These are phyloP conservation scores for Auricularia auricula-judae DNA, from an alignment of 768 basidiomycete genomes.

Conservation along the genomic window DNA sequence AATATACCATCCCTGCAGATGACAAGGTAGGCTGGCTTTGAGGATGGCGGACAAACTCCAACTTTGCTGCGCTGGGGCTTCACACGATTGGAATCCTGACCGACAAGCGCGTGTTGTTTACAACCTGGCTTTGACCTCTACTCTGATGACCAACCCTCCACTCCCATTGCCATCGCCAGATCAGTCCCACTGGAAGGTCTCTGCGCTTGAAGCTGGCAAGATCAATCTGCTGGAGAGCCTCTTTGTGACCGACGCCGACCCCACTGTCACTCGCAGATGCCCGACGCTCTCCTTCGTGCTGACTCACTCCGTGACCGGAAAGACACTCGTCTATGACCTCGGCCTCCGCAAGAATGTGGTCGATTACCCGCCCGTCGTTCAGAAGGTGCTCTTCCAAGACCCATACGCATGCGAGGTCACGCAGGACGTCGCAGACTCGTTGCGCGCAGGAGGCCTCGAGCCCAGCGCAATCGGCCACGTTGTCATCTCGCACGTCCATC, in stretches of 20 bases:
- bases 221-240: constrained; percentile 26
- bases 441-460: constrained; percentile 8
- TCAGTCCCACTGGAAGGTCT: constrained; percentile 33
- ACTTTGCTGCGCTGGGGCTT: too few relatives aligned
- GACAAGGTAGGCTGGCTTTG: too few relatives aligned
- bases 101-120: too few relatives aligned
- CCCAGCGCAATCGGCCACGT: constrained; percentile 2
- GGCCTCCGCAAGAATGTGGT: constrained; percentile 7
- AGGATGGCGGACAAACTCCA: too few relatives aligned
- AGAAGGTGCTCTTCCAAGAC: not conserved
- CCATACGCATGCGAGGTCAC: not conserved
- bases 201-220: constrained; percentile 43
- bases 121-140: too few relatives aligned
- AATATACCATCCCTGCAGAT: too few relatives aligned
- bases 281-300: constrained; percentile 10
- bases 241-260: constrained; percentile 3
- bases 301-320: constrained; percentile 6
- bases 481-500: constrained; percentile 9
- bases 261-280: constrained; percentile 5
- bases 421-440: constrained; percentile 6
- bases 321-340: constrained; percentile 9
- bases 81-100: too few relatives aligned
- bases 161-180: not conserved
- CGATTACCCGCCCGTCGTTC: not conserved
- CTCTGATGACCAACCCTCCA: not conserved